Evolutionary conservation across 225 moss, liverwort and hornwort genomes (phyloP).

Genomic region (Polytrichum commune): DNA sequence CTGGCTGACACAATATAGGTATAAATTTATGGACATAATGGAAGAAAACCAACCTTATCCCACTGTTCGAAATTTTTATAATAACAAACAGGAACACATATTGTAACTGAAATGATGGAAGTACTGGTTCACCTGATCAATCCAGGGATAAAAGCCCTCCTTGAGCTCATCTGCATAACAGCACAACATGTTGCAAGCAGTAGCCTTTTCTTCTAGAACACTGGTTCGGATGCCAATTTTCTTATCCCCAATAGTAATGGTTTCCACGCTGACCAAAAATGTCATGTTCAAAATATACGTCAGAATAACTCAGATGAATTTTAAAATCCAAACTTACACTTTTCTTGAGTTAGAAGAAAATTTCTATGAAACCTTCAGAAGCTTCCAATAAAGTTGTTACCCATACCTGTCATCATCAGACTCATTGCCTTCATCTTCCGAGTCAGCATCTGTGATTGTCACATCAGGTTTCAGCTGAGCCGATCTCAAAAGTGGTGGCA

Average conservation of each 20-base stretch:
- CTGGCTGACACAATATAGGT: no score
- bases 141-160: constrained; percentile 98
- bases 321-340: not conserved
- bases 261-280: constrained; percentile 69
- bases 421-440: constrained; percentile 93
- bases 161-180: constrained; percentile 99
- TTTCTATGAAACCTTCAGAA: not conserved
- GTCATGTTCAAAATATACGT: not conserved
- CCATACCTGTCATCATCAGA: constrained; percentile 93
- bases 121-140: constrained; percentile 72
- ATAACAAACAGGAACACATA: not conserved
- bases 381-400: not conserved
- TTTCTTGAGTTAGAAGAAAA: no score
- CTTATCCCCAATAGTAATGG: constrained; percentile 97
- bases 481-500: constrained; percentile 95
- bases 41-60: no score
- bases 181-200: constrained; percentile 99
- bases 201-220: constrained; percentile 97
- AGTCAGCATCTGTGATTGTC: constrained; percentile 95
- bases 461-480: constrained; percentile 98
- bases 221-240: constrained; percentile 98
- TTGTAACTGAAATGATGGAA: not conserved
- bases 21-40: no score
- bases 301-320: not conserved
- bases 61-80: not conserved